Evolutionary conservation across 352 stramenopile genomes (phyloP).

Genomic region (Thraustotheca clavata): DNA sequence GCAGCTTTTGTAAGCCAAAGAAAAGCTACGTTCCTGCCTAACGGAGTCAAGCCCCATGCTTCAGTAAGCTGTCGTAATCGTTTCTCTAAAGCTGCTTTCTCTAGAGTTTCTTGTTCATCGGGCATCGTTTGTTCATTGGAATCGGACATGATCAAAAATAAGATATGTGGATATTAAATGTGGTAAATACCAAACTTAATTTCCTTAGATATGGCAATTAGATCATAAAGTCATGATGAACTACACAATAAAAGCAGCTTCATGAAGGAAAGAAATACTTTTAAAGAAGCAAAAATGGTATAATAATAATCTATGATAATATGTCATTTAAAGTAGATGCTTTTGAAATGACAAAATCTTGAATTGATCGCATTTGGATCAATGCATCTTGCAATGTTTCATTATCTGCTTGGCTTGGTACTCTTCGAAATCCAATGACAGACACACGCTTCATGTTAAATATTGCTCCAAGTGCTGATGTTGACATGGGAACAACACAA

Average conservation of each 20-base stretch:
- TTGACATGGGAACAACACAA: not conserved
- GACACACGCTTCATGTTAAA: slow-evolving; percentile 1
- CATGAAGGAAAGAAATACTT: no score
- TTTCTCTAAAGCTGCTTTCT: not conserved
- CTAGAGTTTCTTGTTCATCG: not conserved
- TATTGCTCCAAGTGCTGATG: not conserved
- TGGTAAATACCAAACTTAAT: no score
- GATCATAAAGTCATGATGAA: no score
- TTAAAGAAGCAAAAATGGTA: not conserved
- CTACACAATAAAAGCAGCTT: no score
- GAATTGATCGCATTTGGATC: not conserved
- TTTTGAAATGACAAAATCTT: not conserved
- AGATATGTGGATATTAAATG: no score
- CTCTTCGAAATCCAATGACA: not conserved
- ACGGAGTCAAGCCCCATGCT: slow-evolving; percentile 51
- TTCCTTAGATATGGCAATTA: no score
- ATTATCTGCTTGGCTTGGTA: not conserved
- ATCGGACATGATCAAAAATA: no score
- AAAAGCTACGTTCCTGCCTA: slow-evolving; percentile 56
- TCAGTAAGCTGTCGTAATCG: slow-evolving; percentile 35
- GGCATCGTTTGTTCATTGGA: no score
- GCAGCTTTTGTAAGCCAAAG: slow-evolving; percentile 45
- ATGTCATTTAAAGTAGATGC: not conserved
- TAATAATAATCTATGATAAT: not conserved
- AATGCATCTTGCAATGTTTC: not conserved